phyloP scores from a whole-genome alignment of 2,329 filamentous ascomycete species.

The Hymenoscyphus fructigenus region DNA sequence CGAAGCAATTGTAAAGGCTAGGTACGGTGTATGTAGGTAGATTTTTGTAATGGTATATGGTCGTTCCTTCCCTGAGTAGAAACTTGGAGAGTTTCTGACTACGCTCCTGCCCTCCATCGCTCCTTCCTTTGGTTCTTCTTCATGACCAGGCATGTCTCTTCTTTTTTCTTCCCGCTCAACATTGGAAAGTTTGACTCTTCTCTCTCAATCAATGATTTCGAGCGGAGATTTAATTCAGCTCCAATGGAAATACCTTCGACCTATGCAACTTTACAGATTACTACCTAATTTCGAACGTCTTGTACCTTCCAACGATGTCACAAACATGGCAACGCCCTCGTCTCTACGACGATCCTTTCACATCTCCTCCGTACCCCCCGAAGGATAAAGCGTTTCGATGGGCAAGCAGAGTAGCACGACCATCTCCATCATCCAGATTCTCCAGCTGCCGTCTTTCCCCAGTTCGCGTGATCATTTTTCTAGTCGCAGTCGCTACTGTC shows the following conservation, averaged over 20 bases:
- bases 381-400: conserved; percentile 20
- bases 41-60: background rate
- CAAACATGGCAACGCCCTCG: conserved; percentile 15
- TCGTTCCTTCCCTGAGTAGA: background rate
- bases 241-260: background rate
- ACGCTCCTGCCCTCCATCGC: background rate
- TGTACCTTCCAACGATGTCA: conserved; percentile 19
- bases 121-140: background rate
- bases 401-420: conserved; percentile 20
- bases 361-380: conserved; percentile 18
- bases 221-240: too few species aligned
- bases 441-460: conserved; percentile 23
- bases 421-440: conserved; percentile 17
- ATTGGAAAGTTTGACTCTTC: background rate
- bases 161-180: background rate
- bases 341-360: conserved; percentile 29
- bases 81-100: background rate
- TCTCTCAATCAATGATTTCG: background rate
- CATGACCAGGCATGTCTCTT: background rate
- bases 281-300: background rate
- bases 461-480: conserved; percentile 14
- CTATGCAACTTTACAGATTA: background rate
- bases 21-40: background rate
- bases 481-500: conserved; percentile 18
- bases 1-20: too few species aligned